Conservation (phyloP, 805 yeast genomes). For the Danielozyma ontarioensis region DNA sequence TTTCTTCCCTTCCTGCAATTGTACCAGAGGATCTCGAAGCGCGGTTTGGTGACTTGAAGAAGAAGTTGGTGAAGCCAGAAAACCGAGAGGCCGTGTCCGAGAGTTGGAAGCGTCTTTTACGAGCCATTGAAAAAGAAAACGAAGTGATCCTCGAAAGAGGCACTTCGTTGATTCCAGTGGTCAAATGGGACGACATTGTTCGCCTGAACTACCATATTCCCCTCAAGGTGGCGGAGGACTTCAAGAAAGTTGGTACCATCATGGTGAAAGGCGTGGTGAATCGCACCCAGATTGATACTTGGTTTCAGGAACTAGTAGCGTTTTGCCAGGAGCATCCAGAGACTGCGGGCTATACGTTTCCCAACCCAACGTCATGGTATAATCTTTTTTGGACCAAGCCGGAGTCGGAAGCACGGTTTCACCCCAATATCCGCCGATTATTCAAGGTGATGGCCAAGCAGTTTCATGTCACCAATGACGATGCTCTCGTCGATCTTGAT, state of each 20-base stretch:
- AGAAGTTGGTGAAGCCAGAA: constrained; percentile 17
- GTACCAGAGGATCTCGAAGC: constrained; percentile 12
- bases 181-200: constrained; percentile 15
- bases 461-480: constrained; percentile 24
- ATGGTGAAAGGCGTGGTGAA: constrained; percentile 14
- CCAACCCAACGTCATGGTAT: constrained; percentile 10
- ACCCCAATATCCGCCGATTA: constrained; percentile 25
- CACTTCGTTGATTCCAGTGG: constrained; percentile 14
- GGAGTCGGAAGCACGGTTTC: constrained; percentile 34
- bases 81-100: constrained; percentile 18
- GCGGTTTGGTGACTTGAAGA: constrained; percentile 11
- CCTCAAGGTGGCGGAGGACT: constrained; percentile 3
- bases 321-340: constrained; percentile 8
- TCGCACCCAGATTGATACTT: constrained; percentile 8
- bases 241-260: constrained; percentile 11
- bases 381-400: constrained; percentile 35
- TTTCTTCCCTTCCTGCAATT: background rate
- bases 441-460: constrained; percentile 19
- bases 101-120: constrained; percentile 23
- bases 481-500: constrained; percentile 20
- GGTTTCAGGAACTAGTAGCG: constrained; percentile 10
- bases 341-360: constrained; percentile 8
- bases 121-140: constrained; percentile 15
- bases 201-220: constrained; percentile 6
- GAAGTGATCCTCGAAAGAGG: constrained; percentile 15